Base-by-base conservation (phyloP, 2,329 filamentous ascomycete species). In the Helminthosporium solani region DNA sequence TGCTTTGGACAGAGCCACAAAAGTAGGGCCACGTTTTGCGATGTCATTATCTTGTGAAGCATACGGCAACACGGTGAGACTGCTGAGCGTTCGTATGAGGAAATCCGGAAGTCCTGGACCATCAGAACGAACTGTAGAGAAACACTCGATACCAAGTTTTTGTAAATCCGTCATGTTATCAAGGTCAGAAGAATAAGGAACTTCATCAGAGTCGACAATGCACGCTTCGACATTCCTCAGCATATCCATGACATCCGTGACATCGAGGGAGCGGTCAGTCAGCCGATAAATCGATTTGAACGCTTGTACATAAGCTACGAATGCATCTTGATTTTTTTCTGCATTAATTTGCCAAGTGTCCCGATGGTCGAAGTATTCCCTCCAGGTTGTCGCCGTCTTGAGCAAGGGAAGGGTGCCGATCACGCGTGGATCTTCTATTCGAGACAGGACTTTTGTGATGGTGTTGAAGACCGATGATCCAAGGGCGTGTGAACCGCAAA, bases 1-100 rank as follows among this genome's bases (percentile, higher is more conserved):
- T 16, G 82, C 82, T 67, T 94, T 95, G 1, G 91, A 90, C 63
- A 97, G 81, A 27, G 94, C 92, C 44, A 99, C 84, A 63, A 90
- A 97, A 0, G 90, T 95, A 6, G 89, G 87, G 46, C 83, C 83
- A 40, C 62, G 63, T 44, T 60, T 66, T 15, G 50, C 49, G 9
- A 55, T 46, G 1, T 48, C 49, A 20, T 51, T 41, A 8, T 47
- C 56, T 5, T 52, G 47, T 14, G 61, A 60, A 0, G 75, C 70
- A 56, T 88, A 91, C 1, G 89, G 86, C 27, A 95, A 74, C 2
- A 82, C 79, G 7, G 84, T 79, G 48, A 95, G 83, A 40, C 87
- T 81, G 1, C 89, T 82, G 8, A 90, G 78, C 44, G 88, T 80
- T 1, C 74, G 74, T 40, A 91, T 78, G 57, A 96, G 72, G n/a